Evolutionary conservation across 2,329 filamentous ascomycete genomes (phyloP).

Genomic region (Chrysosphaeria jannelii): DNA sequence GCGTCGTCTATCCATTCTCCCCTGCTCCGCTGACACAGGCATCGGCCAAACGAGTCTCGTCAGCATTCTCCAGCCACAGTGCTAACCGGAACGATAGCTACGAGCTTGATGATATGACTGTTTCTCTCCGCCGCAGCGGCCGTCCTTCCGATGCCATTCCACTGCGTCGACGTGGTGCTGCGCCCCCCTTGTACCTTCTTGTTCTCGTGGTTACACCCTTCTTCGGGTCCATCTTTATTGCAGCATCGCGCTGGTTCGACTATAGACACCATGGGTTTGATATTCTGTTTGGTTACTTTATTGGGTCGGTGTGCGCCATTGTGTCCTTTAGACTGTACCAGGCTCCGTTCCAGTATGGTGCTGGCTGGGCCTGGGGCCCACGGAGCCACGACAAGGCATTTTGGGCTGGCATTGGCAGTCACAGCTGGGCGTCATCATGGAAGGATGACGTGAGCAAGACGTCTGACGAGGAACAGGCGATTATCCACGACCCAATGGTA

Average conservation of each 20-base stretch:
- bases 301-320: slow-evolving; percentile 41
- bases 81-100: slow-evolving; percentile 6
- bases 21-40: slow-evolving; percentile 17
- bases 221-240: slow-evolving; percentile 48
- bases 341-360: slow-evolving; percentile 44
- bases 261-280: slow-evolving; percentile 85
- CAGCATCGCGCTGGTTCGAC: slow-evolving; percentile 64
- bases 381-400: slow-evolving; percentile 38
- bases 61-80: slow-evolving; percentile 48
- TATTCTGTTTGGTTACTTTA: slow-evolving; percentile 54
- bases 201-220: slow-evolving; percentile 40
- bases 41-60: slow-evolving; percentile 22
- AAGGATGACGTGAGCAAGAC: too few relatives aligned
- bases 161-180: slow-evolving; percentile 42
- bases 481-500: too few relatives aligned
- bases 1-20: slow-evolving; percentile 41
- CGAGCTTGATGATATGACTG: slow-evolving; percentile 7
- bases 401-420: slow-evolving; percentile 39
- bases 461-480: too few relatives aligned
- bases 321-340: slow-evolving; percentile 70
- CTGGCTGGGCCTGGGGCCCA: slow-evolving; percentile 73
- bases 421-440: slow-evolving; percentile 16
- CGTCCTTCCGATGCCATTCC: slow-evolving; percentile 12
- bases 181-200: slow-evolving; percentile 56
- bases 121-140: slow-evolving; percentile 5